Conservation (phyloP, 805 yeast species). For the Phaffomyces antillensis region DNA sequence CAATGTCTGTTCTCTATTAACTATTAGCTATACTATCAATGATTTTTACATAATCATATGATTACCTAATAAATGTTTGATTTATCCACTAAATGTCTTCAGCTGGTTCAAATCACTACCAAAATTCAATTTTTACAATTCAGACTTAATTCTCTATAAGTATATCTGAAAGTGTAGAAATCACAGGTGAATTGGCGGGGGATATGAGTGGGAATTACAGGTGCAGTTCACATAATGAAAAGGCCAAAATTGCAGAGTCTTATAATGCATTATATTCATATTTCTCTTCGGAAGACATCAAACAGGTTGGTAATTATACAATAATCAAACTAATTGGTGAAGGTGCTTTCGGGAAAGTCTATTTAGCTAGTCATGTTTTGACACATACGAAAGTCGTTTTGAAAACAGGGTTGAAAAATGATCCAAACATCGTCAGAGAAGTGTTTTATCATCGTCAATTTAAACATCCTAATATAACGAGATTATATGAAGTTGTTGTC, state of each 20-base stretch:
- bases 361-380: constrained; percentile 70
- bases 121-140: too few relatives aligned
- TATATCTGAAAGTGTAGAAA: too few relatives aligned
- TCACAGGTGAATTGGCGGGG: background rate
- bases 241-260: constrained; percentile 46
- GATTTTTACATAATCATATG: too few relatives aligned
- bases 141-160: too few relatives aligned
- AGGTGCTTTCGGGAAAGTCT: constrained; percentile 91
- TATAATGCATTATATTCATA: constrained; percentile 52
- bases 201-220: constrained; percentile 4
- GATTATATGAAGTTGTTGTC: constrained; percentile 77
- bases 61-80: too few relatives aligned
- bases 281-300: constrained; percentile 39
- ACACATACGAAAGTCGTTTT: constrained; percentile 75
- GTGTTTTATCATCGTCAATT: constrained; percentile 83
- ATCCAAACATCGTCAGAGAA: constrained; percentile 84
- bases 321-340: constrained; percentile 75
- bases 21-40: too few relatives aligned
- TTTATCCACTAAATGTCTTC: too few relatives aligned
- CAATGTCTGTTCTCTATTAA: too few relatives aligned
- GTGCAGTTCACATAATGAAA: constrained; percentile 19
- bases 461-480: constrained; percentile 75
- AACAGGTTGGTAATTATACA: constrained; percentile 75
- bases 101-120: too few relatives aligned
- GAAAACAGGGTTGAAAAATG: constrained; percentile 70